Percentiles rank a stretch among this genome's conserved stretches.
These are phyloP conservation scores for Tricholomella constricta DNA, from an alignment of 768 basidiomycete genomes.

Conservation along the genomic window DNA sequence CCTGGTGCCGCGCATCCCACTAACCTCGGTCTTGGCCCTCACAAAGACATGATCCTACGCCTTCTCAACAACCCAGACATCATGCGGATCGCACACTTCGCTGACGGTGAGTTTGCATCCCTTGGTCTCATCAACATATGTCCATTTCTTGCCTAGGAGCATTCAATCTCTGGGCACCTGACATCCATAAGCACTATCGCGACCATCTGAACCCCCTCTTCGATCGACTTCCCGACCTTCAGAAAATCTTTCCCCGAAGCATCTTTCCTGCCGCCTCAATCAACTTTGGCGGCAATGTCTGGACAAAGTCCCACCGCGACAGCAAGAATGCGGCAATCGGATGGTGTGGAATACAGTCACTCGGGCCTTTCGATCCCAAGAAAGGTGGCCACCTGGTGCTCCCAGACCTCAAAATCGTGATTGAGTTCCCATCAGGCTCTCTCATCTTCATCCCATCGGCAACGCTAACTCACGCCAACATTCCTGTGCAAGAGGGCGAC, in stretches of 20 bases:
- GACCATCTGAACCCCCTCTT: no score
- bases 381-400: no score
- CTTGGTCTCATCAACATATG: neutral
- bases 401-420: no score
- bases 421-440: no score
- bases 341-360: no score
- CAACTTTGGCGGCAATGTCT: no score
- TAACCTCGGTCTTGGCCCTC: neutral
- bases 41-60: neutral
- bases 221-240: no score
- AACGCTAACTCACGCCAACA: slow-evolving; percentile 2
- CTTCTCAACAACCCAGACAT: no score
- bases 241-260: neutral
- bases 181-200: neutral
- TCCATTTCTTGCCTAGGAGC: no score
- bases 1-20: slow-evolving; percentile 1
- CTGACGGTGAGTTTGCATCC: neutral
- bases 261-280: slow-evolving; percentile 1
- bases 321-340: neutral
- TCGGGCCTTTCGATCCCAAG: no score
- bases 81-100: neutral
- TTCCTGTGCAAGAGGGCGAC: no score
- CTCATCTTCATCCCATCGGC: slow-evolving; percentile 11
- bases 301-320: neutral
- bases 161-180: neutral